Conservation (phyloP, 495 filamentous ascomycete genomes). For the Glutinoglossum americanum region DNA sequence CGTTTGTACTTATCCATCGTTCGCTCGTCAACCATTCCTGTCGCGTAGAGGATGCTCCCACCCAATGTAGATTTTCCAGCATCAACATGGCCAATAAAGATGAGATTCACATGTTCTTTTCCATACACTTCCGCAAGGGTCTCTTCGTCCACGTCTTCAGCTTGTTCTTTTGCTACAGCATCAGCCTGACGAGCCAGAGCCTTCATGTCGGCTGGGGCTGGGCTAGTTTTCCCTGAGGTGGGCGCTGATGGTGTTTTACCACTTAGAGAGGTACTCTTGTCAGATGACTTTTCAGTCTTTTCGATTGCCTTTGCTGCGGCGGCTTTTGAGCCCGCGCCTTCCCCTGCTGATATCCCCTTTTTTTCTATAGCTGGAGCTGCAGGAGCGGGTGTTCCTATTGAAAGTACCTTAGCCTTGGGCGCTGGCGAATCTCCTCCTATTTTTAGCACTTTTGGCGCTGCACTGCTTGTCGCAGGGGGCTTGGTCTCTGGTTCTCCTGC, state of each 20-base stretch:
- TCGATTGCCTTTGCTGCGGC: conserved; percentile 65
- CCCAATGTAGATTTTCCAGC: conserved; percentile 93
- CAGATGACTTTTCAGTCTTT: conserved; percentile 32
- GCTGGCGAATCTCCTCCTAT: conserved; percentile 31
- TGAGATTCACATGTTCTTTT: conserved; percentile 95
- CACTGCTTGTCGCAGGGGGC: conserved; percentile 23
- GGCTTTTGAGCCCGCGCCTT: conserved; percentile 40
- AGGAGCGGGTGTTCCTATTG: background rate
- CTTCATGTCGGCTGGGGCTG: conserved; percentile 14
- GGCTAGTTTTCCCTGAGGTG: conserved; percentile 50
- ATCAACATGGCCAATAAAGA: conserved; percentile 97
- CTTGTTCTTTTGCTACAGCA: conserved; percentile 69
- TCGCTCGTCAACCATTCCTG: conserved; percentile 96
- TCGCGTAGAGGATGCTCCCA: conserved; percentile 74
- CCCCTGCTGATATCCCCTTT: conserved; percentile 8
- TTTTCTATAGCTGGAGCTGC: conserved; percentile 4
- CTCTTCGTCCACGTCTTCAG: conserved; percentile 75
- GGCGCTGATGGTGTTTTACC: conserved; percentile 58
- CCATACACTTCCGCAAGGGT: conserved; percentile 90
- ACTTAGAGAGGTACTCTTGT: conserved; percentile 30
- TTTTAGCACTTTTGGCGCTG: conserved; percentile 40
- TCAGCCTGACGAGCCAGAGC: conserved; percentile 49
- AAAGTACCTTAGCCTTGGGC: conserved; percentile 26
- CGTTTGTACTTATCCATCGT: conserved; percentile 96
- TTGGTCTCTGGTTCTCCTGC: conserved; percentile 28